Evolutionary conservation across 352 stramenopile genomes (phyloP).

Genomic region (Elongisporangium anandrum): DNA sequence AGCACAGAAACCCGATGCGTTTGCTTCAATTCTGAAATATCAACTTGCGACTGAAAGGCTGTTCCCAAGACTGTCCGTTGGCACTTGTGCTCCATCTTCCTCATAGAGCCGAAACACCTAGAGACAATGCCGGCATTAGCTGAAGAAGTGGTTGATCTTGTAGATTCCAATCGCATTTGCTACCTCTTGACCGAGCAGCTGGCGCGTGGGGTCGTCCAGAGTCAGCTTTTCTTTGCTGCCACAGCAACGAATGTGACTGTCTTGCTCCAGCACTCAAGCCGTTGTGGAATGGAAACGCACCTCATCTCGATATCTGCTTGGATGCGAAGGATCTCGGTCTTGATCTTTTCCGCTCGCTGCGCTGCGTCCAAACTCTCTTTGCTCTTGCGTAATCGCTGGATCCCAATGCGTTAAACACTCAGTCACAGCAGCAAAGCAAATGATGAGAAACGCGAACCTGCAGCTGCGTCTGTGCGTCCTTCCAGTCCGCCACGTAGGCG

Average conservation of each 20-base stretch:
- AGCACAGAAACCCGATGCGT: background rate
- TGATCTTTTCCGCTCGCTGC: conserved; percentile 12
- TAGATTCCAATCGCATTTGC: too few relatives aligned
- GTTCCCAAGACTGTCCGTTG: too few relatives aligned
- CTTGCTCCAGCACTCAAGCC: too few relatives aligned
- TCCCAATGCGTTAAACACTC: too few relatives aligned
- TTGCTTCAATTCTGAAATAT: background rate
- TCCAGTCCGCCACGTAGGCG: conserved; percentile 51
- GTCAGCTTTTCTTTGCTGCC: conserved; percentile 20
- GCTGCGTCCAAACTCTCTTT: conserved; percentile 14
- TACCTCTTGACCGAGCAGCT: conserved; percentile 19
- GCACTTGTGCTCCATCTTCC: conserved; percentile 17
- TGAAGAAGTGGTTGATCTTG: too few relatives aligned
- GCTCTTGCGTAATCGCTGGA: conserved; percentile 12
- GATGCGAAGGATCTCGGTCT: conserved; percentile 14
- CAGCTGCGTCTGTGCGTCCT: conserved; percentile 14
- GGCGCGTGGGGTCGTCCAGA: conserved; percentile 18
- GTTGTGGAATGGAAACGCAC: conserved; percentile 1
- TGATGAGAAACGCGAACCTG: conserved; percentile 17
- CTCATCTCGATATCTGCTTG: conserved; percentile 13
- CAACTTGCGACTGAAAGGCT: background rate
- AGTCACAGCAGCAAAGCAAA: background rate
- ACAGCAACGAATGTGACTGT: too few relatives aligned
- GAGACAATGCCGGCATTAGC: background rate
- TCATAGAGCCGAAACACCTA: conserved; percentile 29